phyloP scores from a whole-genome alignment of 495 filamentous ascomycete genomes.

The Penicillium riverlandense region DNA sequence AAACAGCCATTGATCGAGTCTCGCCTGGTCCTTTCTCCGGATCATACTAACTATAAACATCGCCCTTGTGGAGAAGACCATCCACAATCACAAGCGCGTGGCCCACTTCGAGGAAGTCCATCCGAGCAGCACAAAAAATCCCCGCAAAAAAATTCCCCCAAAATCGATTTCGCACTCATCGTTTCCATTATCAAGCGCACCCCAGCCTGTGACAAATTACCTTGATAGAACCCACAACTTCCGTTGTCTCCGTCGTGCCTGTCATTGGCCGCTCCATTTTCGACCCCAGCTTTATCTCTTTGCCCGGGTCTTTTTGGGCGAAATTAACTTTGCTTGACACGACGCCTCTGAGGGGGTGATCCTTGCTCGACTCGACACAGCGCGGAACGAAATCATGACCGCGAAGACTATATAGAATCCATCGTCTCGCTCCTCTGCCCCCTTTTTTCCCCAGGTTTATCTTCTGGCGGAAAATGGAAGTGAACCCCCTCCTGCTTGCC shows the following conservation, averaged over 20 bases:
- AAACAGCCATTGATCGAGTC: too few relatives aligned
- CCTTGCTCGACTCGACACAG: too few relatives aligned
- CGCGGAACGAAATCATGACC: too few relatives aligned
- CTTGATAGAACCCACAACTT: slow-evolving; percentile 1
- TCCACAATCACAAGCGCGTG: not conserved
- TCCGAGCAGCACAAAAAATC: slow-evolving; percentile 11
- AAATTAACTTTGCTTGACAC: too few relatives aligned
- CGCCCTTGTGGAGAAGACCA: not conserved
- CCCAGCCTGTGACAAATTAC: slow-evolving; percentile 14
- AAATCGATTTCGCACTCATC: slow-evolving; percentile 3
- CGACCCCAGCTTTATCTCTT: not conserved
- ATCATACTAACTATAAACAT: not conserved
- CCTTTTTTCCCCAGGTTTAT: slow-evolving; percentile 18
- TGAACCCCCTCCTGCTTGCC: slow-evolving; percentile 6
- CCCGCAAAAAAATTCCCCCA: slow-evolving; percentile 15
- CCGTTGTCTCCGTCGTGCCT: not conserved
- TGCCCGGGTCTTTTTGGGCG: too few relatives aligned
- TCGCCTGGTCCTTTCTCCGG: too few relatives aligned
- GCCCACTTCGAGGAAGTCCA: slow-evolving; percentile 20
- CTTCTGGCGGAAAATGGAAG: slow-evolving; percentile 20
- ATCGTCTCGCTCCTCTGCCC: too few relatives aligned
- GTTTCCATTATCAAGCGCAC: slow-evolving; percentile 13
- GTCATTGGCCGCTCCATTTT: not conserved
- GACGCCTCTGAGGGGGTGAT: too few relatives aligned
- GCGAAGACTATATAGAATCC: too few relatives aligned